Evolutionary conservation across 371 early-diverging fungal genomes (phyloP).

Genomic region (Mucor lusitanicus): DNA sequence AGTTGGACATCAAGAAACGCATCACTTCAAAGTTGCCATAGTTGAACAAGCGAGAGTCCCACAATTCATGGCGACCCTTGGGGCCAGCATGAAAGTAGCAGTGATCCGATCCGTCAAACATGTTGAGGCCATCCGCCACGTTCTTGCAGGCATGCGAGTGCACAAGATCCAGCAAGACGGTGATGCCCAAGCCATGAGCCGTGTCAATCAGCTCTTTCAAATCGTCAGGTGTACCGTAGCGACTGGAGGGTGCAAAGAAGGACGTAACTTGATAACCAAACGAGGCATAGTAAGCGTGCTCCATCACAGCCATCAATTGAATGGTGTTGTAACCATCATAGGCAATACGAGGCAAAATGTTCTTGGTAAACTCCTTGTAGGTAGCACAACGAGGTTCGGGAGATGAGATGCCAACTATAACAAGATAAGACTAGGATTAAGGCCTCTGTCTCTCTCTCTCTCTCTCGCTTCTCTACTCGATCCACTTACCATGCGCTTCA

Average conservation of each 20-base stretch:
- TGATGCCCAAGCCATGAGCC: slow-evolving; percentile 90
- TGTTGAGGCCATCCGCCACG: slow-evolving; percentile 91
- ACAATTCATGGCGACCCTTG: slow-evolving; percentile 87
- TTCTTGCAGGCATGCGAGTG: slow-evolving; percentile 98
- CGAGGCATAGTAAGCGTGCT: slow-evolving; percentile 98
- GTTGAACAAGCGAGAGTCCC: slow-evolving; percentile 95
- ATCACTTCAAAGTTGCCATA: slow-evolving; percentile 88
- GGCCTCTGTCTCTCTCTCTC: too few species aligned
- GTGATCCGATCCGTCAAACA: slow-evolving; percentile 95
- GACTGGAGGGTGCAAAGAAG: slow-evolving; percentile 90
- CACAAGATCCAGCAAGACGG: slow-evolving; percentile 92
- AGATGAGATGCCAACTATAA: slow-evolving; percentile 87
- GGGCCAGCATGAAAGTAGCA: slow-evolving; percentile 93
- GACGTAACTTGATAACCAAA: slow-evolving; percentile 98
- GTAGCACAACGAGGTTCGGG: slow-evolving; percentile 81
- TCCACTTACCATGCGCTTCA: slow-evolving; percentile 80
- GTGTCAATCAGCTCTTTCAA: slow-evolving; percentile 87
- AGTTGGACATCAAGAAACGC: slow-evolving; percentile 92
- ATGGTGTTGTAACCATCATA: slow-evolving; percentile 92
- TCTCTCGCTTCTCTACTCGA: too few species aligned
- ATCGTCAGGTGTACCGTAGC: slow-evolving; percentile 93
- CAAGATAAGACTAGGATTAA: neutral
- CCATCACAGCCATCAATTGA: slow-evolving; percentile 98
- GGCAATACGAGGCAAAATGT: slow-evolving; percentile 87
- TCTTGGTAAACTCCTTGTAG: slow-evolving; percentile 85